Evolutionary conservation across 2,329 filamentous ascomycete species (phyloP).

Genomic region (Trichoderma sp.): DNA sequence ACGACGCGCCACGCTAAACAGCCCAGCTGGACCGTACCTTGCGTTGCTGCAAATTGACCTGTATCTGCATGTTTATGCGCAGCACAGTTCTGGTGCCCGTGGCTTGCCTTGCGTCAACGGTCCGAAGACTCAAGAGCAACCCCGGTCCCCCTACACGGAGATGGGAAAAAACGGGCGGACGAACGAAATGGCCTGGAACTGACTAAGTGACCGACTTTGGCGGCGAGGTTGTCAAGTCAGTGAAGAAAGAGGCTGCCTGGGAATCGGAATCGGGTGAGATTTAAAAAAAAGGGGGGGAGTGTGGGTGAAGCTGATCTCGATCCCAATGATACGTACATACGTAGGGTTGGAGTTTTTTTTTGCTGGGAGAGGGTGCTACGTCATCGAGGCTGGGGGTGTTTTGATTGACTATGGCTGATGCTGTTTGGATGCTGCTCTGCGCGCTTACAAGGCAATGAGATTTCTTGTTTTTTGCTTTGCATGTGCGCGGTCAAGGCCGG

Average conservation of each 20-base stretch:
- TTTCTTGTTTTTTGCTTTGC: background rate
- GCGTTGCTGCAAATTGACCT: no score
- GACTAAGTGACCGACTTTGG: constrained; percentile 1
- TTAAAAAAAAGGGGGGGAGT: background rate
- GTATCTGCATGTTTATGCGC: no score
- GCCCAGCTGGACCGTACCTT: background rate
- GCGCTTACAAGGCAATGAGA: background rate
- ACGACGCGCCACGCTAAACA: background rate
- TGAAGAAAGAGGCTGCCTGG: background rate
- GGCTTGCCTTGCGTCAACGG: background rate
- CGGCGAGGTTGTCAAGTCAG: background rate
- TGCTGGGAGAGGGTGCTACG: background rate
- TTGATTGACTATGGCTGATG: background rate
- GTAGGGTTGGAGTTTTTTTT: background rate
- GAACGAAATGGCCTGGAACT: background rate
- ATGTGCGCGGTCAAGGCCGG: background rate
- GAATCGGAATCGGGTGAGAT: constrained; percentile 2
- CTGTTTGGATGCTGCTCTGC: background rate
- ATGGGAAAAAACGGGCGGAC: background rate
- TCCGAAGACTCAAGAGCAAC: background rate
- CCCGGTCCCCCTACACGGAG: background rate
- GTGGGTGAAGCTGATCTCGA: constrained; percentile 4
- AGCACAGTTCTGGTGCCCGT: background rate
- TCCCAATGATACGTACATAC: background rate
- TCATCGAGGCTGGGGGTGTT: background rate